Percentiles rank a stretch among this genome's conserved stretches.
Conservation (phyloP, 139 green algal species). For the Ostreobium quekettii region DNA sequence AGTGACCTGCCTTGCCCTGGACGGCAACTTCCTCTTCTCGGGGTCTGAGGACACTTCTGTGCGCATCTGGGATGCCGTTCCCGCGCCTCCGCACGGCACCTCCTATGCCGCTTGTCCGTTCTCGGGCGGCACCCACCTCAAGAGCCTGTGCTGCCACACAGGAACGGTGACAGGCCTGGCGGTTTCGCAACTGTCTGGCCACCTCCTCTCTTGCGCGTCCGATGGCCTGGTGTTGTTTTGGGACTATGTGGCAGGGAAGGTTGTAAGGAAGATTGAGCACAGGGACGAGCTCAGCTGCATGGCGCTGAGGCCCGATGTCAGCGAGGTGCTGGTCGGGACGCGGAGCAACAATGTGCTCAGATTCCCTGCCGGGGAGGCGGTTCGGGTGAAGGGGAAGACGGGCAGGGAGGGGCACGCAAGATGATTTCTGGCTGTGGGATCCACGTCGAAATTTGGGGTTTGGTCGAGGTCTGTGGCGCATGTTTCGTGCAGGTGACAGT, state of each 20-base stretch:
- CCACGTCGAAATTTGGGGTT: no score
- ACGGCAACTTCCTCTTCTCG: slow-evolving; percentile 60
- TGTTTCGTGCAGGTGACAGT: no score
- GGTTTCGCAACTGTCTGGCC: slow-evolving; percentile 29
- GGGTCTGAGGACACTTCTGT: slow-evolving; percentile 41
- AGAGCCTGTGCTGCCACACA: slow-evolving; percentile 38
- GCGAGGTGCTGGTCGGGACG: slow-evolving; percentile 47
- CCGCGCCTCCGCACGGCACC: not conserved
- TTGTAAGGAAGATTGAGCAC: slow-evolving; percentile 32
- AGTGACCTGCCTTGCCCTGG: slow-evolving; percentile 48
- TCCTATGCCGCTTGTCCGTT: slow-evolving; percentile 13
- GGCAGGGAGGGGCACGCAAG: no score
- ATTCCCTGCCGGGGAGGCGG: not conserved
- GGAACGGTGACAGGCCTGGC: slow-evolving; percentile 40
- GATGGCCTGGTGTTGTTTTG: slow-evolving; percentile 51
- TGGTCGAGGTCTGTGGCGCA: no score
- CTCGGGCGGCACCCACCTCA: slow-evolving; percentile 25
- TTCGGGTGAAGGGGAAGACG: no score
- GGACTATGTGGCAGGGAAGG: slow-evolving; percentile 39
- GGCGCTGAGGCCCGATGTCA: slow-evolving; percentile 28
- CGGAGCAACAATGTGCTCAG: slow-evolving; percentile 29
- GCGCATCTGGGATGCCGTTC: slow-evolving; percentile 47
- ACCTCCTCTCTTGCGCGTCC: slow-evolving; percentile 40
- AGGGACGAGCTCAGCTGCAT: slow-evolving; percentile 23
- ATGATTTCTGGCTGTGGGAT: no score